Percentiles rank a stretch among this genome's conserved stretches.
These are phyloP conservation scores for Rickenella mellea DNA, from an alignment of 768 basidiomycete genomes.

Conservation along the genomic window DNA sequence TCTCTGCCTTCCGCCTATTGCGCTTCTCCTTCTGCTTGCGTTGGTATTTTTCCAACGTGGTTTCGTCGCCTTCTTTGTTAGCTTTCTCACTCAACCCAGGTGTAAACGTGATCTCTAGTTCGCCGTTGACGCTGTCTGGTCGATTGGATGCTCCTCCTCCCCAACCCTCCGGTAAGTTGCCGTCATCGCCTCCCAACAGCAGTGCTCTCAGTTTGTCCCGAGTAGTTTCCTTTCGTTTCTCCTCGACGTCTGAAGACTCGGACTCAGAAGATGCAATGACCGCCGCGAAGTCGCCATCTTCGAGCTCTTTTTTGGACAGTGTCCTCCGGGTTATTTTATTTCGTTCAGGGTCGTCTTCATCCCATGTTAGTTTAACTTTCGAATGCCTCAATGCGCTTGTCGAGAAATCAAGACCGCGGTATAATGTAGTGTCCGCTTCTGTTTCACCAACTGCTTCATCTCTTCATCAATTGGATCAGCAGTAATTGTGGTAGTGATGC, in stretches of 20 bases:
- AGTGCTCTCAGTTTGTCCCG: conserved; percentile 71
- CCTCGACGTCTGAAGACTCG: conserved; percentile 42
- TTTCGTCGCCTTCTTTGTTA: conserved; percentile 46
- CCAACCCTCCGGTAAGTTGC: conserved; percentile 82
- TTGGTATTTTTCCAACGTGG: conserved; percentile 82
- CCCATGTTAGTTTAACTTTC: conserved; percentile 97
- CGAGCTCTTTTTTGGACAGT: conserved; percentile 77
- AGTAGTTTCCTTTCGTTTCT: conserved; percentile 25
- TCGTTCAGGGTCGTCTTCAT: conserved; percentile 91
- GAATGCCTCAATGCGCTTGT: conserved; percentile 96
- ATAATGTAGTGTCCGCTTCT: conserved; percentile 27
- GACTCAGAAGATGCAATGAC: conserved; percentile 68
- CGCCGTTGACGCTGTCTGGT: conserved; percentile 43
- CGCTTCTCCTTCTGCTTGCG: conserved; percentile 85
- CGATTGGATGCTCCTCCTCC: conserved; percentile 26
- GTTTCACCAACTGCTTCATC: conserved; percentile 75
- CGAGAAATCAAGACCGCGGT: conserved; percentile 79
- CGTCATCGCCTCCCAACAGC: conserved; percentile 56
- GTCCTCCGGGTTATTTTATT: conserved; percentile 68
- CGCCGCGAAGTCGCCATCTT: conserved; percentile 82
- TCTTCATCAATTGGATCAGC: conserved; percentile 28
- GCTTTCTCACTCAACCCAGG: conserved; percentile 61
- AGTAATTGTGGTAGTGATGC: neutral
- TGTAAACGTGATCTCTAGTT: conserved; percentile 94
- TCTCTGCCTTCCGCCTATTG: conserved; percentile 67